Evolutionary conservation across 108 stramenopile genomes (phyloP), one percentile per base, ranked within the genome.

Genomic region (Schizochytrium sp.): DNA sequence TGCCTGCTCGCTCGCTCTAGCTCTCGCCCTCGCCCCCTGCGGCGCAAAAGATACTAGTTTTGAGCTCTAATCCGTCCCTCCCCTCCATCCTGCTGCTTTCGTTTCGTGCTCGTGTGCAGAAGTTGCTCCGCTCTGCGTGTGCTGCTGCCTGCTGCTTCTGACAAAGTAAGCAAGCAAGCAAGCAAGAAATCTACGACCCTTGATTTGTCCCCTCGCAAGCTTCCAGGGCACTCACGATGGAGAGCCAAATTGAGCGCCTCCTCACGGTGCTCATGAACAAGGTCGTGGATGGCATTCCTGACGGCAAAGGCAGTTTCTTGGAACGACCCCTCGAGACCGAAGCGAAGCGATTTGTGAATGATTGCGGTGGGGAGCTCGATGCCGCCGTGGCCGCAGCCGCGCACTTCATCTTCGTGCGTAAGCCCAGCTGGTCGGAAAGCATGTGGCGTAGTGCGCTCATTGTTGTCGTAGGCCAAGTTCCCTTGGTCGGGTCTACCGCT

Each of bases 221-320:
- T 2, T 0, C 34, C 34, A 34, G 34, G 34, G 34, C 34, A 34
- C 34, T 34, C 72, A 72, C 23, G 45, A 83, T 83, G 76, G 76
- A 83, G 76, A 53, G 48, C 48, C 48, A 83, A 53, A 83, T 83
- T 23, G 76, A 83, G 76, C 12, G 23, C 18, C 48, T 83, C 19
- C 76, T 83, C 19, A 53, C 51, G 76, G 76, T 83, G 12, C 51
- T 83, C 25, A 83, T 83, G 76, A 83, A 83, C 76, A 83, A 83
- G 76, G 76, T 83, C 51, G 76, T 83, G 45, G 76, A 83, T 16
- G 76, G 76, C 1, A 83, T 83, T 16, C 76, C 76, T 1, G 76
- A 83, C 28, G 76, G 76, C 51, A 83, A 83, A 34, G 76, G 76
- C 25, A 5, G 76, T 45, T 83, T 3, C 4, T 25, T 83, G 48